Evolutionary conservation across 2,329 filamentous ascomycete genomes (phyloP), one percentile per base, ranked within the genome.

Genomic region (Colletotrichum sp.): DNA sequence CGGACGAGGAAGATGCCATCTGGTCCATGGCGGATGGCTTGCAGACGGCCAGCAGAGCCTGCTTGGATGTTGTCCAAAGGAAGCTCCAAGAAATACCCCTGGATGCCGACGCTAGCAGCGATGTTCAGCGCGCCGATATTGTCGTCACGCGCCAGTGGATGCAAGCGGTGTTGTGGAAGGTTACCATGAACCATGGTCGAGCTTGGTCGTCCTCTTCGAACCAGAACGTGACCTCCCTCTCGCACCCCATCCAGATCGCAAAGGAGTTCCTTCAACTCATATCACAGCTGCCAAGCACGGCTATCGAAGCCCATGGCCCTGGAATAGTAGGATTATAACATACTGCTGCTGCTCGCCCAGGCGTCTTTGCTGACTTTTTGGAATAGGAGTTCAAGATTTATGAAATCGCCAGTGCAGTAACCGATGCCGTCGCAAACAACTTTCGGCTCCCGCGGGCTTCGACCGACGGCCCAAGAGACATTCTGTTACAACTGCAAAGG

Each of bases 111-210:
- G 81, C 81, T 60, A 84, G 84, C n/a, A 89, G 86, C n/a, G 87
- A 89, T 30, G 84, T 89, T 0, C 88, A 89, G 71, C 84, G 85
- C 9, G 88, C 87, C 5, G 88, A 89, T 65, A 83, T 89, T n/a
- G 86, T 84, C 72, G 87, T 89, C 5, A 89, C 88, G 0, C 81
- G 86, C 2, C 87, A 89, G 62, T 89, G 88, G 88, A 89, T 89
- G 88, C 85, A 87, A 9, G 85, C 88, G 57, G 84, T 89, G 4
- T 76, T 89, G 16, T 89, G 87, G 88, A 83, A 86, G 18, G 82
- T 86, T 2, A 83, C 85, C 1, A 80, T 85, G 32, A 80, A 82
- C 1, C 82, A 82, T 72, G 82, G 82, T 4, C 83, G 80, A 36
- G 77, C 77, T 26, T 78, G 79, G 63, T 71, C 69, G 6, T 52